phyloP scores from a whole-genome alignment of 179 eudicot species.

The Silene noctiflora region DNA sequence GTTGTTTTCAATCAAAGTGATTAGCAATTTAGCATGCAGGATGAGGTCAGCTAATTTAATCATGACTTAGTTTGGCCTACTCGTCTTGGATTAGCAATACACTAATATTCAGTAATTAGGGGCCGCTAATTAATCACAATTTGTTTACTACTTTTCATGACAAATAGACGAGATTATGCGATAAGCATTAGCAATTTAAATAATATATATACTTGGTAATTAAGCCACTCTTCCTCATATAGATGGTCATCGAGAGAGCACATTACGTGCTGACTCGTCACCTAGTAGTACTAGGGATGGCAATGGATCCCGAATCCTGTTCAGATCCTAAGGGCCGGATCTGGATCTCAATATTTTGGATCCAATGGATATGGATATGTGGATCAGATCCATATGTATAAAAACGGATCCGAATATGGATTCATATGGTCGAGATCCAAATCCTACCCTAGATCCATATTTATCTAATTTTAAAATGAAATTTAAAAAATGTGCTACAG shows the following conservation, averaged over 20 bases:
- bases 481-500: too few relatives aligned
- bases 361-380: too few relatives aligned
- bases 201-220: conserved; percentile 6
- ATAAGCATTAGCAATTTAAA: conserved; percentile 9
- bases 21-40: not conserved
- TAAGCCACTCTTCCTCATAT: not conserved
- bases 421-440: too few relatives aligned
- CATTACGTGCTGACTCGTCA: not conserved
- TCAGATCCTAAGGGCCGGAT: too few relatives aligned
- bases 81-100: conserved; percentile 3
- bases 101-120: not conserved
- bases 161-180: conserved; percentile 1
- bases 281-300: too few relatives aligned
- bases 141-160: not conserved
- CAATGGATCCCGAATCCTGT: too few relatives aligned
- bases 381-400: too few relatives aligned
- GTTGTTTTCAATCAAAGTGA: not conserved
- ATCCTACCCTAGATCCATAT: too few relatives aligned
- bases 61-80: not conserved
- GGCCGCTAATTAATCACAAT: conserved; percentile 1
- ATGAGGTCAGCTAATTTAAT: conserved; percentile 14
- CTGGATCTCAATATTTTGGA: too few relatives aligned
- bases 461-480: too few relatives aligned
- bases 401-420: too few relatives aligned
- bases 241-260: not conserved